Conservation (phyloP, 208 protist genomes). For the Trypanosoma platydactyli region DNA sequence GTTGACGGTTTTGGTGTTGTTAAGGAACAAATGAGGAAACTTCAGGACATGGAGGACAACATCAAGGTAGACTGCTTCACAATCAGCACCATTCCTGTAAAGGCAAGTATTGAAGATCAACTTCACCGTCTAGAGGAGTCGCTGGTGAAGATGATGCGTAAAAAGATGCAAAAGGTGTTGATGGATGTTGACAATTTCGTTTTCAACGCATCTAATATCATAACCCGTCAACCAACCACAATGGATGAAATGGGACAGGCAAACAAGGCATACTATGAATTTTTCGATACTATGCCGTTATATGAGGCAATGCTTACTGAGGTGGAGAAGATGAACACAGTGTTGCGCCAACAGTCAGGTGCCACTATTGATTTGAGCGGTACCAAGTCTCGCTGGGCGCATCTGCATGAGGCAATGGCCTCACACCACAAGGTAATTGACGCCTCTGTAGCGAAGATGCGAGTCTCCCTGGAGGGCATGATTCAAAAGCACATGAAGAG, state of each 20-base stretch:
- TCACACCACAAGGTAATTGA: constrained; percentile 92
- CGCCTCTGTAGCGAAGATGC: constrained; percentile 87
- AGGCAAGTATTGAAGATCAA: constrained; percentile 92
- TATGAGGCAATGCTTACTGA: constrained; percentile 70
- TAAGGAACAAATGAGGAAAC: constrained; percentile 82
- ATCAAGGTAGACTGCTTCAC: constrained; percentile 94
- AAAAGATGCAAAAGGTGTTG: constrained; percentile 60
- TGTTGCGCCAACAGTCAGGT: constrained; percentile 80
- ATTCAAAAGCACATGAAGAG: constrained; percentile 89
- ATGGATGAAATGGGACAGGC: constrained; percentile 93
- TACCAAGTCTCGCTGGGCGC: constrained; percentile 89
- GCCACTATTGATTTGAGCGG: constrained; percentile 72
- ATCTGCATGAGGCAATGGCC: constrained; percentile 88
- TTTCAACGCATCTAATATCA: constrained; percentile 79
- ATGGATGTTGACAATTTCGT: constrained; percentile 89
- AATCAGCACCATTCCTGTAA: constrained; percentile 91
- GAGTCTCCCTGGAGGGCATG: constrained; percentile 77
- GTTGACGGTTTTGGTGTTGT: constrained; percentile 87
- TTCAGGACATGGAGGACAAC: constrained; percentile 86
- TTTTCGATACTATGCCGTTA: constrained; percentile 45
- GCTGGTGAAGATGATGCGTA: constrained; percentile 84
- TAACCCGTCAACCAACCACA: constrained; percentile 88
- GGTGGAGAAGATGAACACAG: constrained; percentile 84
- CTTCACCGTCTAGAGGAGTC: constrained; percentile 89
- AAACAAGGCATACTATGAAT: constrained; percentile 78